A percentile compares a stretch with the other conserved stretches of the same genome.
These are phyloP conservation scores for Sphaerulina vaccinii DNA, from an alignment of 2,329 filamentous ascomycete species.

Conservation along the genomic window DNA sequence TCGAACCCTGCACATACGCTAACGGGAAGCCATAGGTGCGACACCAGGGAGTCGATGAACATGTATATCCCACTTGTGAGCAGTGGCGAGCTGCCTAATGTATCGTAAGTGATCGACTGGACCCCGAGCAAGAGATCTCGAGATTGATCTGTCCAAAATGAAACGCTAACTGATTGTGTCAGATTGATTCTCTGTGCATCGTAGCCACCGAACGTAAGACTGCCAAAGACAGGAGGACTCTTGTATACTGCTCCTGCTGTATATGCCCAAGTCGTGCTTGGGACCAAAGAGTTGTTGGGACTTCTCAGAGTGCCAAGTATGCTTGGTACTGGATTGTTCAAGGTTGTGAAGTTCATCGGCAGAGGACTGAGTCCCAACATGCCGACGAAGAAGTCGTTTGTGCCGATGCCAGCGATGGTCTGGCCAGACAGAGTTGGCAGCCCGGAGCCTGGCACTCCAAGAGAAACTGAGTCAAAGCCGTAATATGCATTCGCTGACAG, in stretches of 20 bases:
- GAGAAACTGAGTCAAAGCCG: conserved; percentile 38
- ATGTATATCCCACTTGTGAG: conserved; percentile 20
- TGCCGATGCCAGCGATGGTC: conserved; percentile 27
- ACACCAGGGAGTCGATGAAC: conserved; percentile 43
- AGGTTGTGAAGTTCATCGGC: conserved; percentile 24
- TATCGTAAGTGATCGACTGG: conserved; percentile 28
- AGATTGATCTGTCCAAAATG: conserved; percentile 30
- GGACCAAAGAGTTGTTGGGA: conserved; percentile 5
- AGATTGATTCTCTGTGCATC: conserved; percentile 40
- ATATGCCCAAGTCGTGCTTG: conserved; percentile 29
- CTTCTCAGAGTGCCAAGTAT: conserved; percentile 21
- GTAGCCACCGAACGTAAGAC: conserved; percentile 44
- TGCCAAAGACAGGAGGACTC: conserved; percentile 26
- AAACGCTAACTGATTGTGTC: conserved; percentile 32
- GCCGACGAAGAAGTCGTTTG: conserved; percentile 38
- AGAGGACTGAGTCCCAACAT: conserved; percentile 33
- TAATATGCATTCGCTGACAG: conserved; percentile 35
- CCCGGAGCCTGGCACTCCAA: conserved; percentile 26
- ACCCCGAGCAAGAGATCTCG: conserved; percentile 31
- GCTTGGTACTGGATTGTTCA: conserved; percentile 23
- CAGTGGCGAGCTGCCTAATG: conserved; percentile 27
- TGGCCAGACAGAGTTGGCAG: conserved; percentile 32
- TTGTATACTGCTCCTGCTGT: conserved; percentile 34
- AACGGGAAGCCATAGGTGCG: conserved; percentile 43
- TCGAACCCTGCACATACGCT: conserved; percentile 43